Evolutionary conservation across 106 monocot genomes (phyloP).

Genomic region (Dactylorhiza incarnata): DNA sequence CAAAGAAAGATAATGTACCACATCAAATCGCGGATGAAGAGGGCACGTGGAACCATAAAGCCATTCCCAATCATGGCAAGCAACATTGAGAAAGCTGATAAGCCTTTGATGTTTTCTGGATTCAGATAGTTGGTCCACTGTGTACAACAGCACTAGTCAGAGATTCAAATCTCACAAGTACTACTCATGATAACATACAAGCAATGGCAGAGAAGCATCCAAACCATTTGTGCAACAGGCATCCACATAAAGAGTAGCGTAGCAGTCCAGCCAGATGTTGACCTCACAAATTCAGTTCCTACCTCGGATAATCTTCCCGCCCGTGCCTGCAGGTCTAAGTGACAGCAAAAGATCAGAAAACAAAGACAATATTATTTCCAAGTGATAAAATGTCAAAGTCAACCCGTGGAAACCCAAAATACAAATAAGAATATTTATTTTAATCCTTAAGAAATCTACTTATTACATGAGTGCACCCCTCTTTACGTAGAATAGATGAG

Average conservation of each 20-base stretch:
- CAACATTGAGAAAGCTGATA: conserved; percentile 88
- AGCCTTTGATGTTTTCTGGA: conserved; percentile 86
- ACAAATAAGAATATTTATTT: too few species aligned
- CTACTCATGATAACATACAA: not conserved
- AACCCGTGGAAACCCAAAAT: too few species aligned
- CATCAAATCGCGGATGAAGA: conserved; percentile 95
- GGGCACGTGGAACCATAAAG: conserved; percentile 88
- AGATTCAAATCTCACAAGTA: not conserved
- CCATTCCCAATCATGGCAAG: conserved; percentile 94
- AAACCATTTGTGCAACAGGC: conserved; percentile 83
- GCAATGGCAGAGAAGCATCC: not conserved
- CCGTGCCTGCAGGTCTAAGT: conserved; percentile 56
- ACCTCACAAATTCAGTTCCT: conserved; percentile 48
- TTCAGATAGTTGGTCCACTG: conserved; percentile 97
- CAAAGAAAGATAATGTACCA: conserved; percentile 41
- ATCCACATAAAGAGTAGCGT: conserved; percentile 98
- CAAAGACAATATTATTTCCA: not conserved
- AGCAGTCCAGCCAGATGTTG: conserved; percentile 91
- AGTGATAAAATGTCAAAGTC: not conserved
- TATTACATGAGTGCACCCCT: too few species aligned
- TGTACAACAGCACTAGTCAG: conserved; percentile 1
- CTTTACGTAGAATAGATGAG: too few species aligned
- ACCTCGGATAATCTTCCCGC: conserved; percentile 57
- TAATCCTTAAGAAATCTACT: too few species aligned
- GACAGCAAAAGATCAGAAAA: not conserved